Percentiles rank a stretch among this genome's conserved stretches.
phyloP scores from a whole-genome alignment of 1,284 basidiomycete genomes.

The Sparassis latifolia region DNA sequence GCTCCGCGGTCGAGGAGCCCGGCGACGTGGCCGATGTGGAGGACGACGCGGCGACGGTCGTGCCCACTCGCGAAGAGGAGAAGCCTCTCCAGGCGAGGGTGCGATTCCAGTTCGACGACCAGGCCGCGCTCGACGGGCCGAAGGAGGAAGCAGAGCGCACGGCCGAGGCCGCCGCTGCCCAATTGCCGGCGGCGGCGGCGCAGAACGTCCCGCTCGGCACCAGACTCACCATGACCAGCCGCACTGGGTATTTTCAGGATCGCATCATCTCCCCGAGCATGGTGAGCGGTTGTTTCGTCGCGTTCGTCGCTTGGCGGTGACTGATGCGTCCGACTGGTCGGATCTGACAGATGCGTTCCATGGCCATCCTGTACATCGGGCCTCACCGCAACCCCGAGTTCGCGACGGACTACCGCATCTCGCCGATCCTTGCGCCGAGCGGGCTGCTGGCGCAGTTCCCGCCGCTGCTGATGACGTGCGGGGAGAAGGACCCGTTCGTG shows the following conservation, averaged over 20 bases:
- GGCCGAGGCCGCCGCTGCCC: no score
- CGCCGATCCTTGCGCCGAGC: slow-evolving; percentile 85
- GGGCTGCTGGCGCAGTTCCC: slow-evolving; percentile 88
- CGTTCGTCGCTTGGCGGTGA: slow-evolving; percentile 1
- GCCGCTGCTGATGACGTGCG: slow-evolving; percentile 87
- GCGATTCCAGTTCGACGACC: slow-evolving; percentile 29
- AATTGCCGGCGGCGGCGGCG: no score
- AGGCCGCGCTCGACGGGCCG: no score
- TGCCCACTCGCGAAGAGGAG: slow-evolving; percentile 48
- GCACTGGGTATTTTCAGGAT: slow-evolving; percentile 92
- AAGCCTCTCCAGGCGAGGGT: slow-evolving; percentile 57
- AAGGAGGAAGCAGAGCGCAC: no score
- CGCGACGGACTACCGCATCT: slow-evolving; percentile 90
- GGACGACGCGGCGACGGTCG: slow-evolving; percentile 33
- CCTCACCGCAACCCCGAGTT: slow-evolving; percentile 91
- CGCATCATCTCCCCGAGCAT: slow-evolving; percentile 87
- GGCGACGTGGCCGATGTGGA: slow-evolving; percentile 43
- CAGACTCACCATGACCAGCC: slow-evolving; percentile 91
- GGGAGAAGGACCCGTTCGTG: slow-evolving; percentile 95
- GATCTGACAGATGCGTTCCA: slow-evolving; percentile 81
- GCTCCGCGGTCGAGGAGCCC: slow-evolving; percentile 14
- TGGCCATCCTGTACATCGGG: slow-evolving; percentile 97
- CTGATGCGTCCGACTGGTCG: neutral
- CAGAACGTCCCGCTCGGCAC: slow-evolving; percentile 22
- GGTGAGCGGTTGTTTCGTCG: slow-evolving; percentile 45